Evolutionary conservation across 164 flowering plant species (phyloP), one percentile per base, ranked within the genome.

Genomic region (Dillenia suffruticosa): DNA sequence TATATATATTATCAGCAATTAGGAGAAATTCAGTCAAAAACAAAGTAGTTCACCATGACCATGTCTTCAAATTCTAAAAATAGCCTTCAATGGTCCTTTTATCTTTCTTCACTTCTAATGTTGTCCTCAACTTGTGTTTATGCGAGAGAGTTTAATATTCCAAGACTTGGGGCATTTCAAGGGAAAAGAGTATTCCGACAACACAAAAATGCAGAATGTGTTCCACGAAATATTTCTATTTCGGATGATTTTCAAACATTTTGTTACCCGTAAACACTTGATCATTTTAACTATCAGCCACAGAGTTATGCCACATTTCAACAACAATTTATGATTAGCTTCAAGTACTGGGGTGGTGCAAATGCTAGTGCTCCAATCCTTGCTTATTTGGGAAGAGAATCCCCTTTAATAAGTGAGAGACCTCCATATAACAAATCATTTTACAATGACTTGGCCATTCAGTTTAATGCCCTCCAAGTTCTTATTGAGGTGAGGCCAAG

Each of bases 261-360:
- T 26, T 63, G 49, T 43, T 72, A 72, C 54, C 52, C 43, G 0
- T 77, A 77, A 49, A 73, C 80, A 0, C 62, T 76, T 0, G n/a
- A n/a, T n/a, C n/a, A n/a, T n/a, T n/a, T n/a, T n/a, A n/a, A n/a
- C n/a, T n/a, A n/a, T n/a, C n/a, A 76, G 11, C 77, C 74, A 0
- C 61, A 67, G 2, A 76, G 80, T 40, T 73, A 63, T 19, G 24
- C 55, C 5, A 73, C 70, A 2, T 76, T 76, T 51, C 62, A 63
- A 17, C 77, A 77, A 40, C 62, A 51, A 32, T 77, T 70, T 49
- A 40, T 71, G 0, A 44, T 74, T 1, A 71, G 74, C 44, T 62
- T 46, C n/a, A 63, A 19, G 47, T 60, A 68, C 10, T 73, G 80
- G 80, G 75, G 77, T 55, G 80, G 80, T 4, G 60, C 67, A 1